Evolutionary conservation across 2,329 filamentous ascomycete genomes (phyloP).

Genomic region (Seiridium unicorne): DNA sequence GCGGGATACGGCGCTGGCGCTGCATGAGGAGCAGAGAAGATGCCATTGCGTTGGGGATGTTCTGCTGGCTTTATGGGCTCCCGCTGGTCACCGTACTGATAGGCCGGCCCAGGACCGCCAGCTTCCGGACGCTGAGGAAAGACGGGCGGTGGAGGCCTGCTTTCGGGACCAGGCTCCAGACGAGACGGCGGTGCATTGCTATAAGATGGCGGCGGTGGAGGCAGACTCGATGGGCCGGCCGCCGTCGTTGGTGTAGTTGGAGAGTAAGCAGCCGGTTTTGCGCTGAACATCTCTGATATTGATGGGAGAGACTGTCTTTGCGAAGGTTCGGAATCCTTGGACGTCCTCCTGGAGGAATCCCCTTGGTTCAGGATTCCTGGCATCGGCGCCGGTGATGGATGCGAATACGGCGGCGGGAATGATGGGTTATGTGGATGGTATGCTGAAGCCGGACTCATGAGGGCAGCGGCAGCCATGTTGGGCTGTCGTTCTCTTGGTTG

Average conservation of each 20-base stretch:
- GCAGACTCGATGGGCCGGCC: slow-evolving; percentile 20
- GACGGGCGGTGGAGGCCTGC: slow-evolving; percentile 19
- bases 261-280: slow-evolving; percentile 25
- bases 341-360: slow-evolving; percentile 22
- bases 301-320: slow-evolving; percentile 31
- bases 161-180: slow-evolving; percentile 23
- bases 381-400: slow-evolving; percentile 21
- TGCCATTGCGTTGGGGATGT: slow-evolving; percentile 14
- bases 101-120: slow-evolving; percentile 18
- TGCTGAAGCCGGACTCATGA: slow-evolving; percentile 29
- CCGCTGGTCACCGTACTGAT: slow-evolving; percentile 24
- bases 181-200: slow-evolving; percentile 17
- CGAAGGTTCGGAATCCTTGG: slow-evolving; percentile 23
- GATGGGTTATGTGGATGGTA: slow-evolving; percentile 24
- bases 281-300: slow-evolving; percentile 29
- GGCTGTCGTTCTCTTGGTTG: slow-evolving; percentile 17
- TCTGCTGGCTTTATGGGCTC: slow-evolving; percentile 23
- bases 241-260: slow-evolving; percentile 25
- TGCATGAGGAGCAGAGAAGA: slow-evolving; percentile 27
- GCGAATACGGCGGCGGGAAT: slow-evolving; percentile 13
- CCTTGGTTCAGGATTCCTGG: slow-evolving; percentile 23
- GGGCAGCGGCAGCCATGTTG: slow-evolving; percentile 29
- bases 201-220: slow-evolving; percentile 13
- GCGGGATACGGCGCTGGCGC: slow-evolving; percentile 39
- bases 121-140: slow-evolving; percentile 24